phyloP scores from a whole-genome alignment of 768 basidiomycete species.

The Hericium alpestre region DNA sequence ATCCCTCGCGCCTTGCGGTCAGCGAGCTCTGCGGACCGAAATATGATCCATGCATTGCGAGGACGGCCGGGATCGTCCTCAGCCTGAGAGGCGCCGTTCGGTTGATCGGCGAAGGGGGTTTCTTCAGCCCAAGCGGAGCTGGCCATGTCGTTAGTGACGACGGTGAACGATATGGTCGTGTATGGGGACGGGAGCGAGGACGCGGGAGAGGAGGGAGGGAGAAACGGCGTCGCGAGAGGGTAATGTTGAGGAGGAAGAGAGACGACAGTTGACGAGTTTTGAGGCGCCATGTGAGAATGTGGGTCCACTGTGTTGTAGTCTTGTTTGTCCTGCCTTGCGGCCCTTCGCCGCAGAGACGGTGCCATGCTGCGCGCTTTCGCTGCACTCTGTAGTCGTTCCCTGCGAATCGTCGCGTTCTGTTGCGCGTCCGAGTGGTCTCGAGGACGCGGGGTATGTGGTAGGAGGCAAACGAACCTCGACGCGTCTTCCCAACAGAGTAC shows the following conservation, averaged over 20 bases:
- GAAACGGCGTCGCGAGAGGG: no score
- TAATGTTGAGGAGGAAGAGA: not conserved
- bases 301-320: slow-evolving; percentile 7
- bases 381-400: not conserved
- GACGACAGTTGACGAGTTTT: slow-evolving; percentile 5
- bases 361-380: not conserved
- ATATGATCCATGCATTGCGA: no score
- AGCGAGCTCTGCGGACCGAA: no score
- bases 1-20: no score
- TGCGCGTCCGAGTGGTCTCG: not conserved
- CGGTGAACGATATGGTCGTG: no score
- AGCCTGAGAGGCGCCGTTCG: no score
- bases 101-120: no score
- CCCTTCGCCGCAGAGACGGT: not conserved
- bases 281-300: not conserved
- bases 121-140: no score
- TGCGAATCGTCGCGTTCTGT: not conserved
- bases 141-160: no score
- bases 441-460: not conserved
- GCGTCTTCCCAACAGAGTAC: not conserved
- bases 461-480: not conserved
- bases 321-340: not conserved
- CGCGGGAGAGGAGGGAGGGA: no score
- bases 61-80: no score
- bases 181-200: no score